Base-by-base conservation (phyloP, 352 stramenopile species). In the Blastocystis sp. region DNA sequence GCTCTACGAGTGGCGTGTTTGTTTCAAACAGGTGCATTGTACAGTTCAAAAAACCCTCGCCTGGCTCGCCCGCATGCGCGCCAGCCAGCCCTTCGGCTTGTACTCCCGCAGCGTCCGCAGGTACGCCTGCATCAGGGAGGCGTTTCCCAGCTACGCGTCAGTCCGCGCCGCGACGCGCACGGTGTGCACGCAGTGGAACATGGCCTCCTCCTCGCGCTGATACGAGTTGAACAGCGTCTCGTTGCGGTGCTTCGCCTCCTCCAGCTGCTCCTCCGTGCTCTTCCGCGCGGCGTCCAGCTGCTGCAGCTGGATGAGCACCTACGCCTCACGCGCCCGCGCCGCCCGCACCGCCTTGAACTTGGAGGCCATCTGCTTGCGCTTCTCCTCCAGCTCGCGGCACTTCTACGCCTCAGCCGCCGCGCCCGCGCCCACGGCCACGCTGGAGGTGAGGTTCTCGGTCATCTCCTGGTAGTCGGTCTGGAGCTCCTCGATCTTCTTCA, bases 361-460 rank as follows among this genome's bases (percentile, higher is more conserved):
- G 11, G 17, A 28, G 5, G 28, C 53, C 3, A 84, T 2, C 53
- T 84, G 67, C 1, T 28, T 67, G 28, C 60, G 56, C 52, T 62
- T 61, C 61, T 84, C 74, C 60, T 84, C 74, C 60, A 84, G 66
- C 56, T 84, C 74, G 21, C 28, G 67, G 53, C 74, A 84, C 48
- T 84, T 84, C 74, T 84, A 84, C n/a, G 14, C 19, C 1, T 59
- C 11, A n/a, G 3, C 40, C 4, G 52, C 3, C n/a, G n/a, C 21
- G 9, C 48, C 3, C 41, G 1, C 28, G 0, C 74, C 21, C 23
- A 84, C 74, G 2, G 53, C 74, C n/a, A 67, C 74, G n/a, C 66
- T 84, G 2, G 28, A 5, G 3, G 74, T 62, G 2, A 84, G n/a
- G 45, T 84, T 43, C n/a, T 69, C 38, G 1, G 56, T 45, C 34